Evolutionary conservation across 805 yeast species (phyloP).

Genomic region (Debaryomyces hansenii): DNA sequence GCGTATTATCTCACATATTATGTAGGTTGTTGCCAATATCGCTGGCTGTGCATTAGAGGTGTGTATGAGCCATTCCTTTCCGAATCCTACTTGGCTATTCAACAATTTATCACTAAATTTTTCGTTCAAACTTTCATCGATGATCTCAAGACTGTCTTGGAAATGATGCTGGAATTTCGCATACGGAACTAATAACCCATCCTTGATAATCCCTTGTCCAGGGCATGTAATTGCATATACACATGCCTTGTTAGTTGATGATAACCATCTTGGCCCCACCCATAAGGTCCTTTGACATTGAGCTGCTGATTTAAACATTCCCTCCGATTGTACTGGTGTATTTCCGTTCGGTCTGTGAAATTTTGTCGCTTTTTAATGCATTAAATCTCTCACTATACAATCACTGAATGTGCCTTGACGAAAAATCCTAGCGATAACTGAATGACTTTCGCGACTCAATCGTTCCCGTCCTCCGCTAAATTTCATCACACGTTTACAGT

Average conservation of each 20-base stretch:
- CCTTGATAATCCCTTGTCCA: constrained; percentile 31
- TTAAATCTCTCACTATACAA: too few relatives aligned
- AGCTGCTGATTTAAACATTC: not conserved
- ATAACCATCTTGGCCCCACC: not conserved
- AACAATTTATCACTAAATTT: constrained; percentile 19
- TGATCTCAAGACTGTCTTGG: constrained; percentile 12
- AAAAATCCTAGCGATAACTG: too few relatives aligned
- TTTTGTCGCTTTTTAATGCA: too few relatives aligned
- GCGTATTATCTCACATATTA: constrained; percentile 23
- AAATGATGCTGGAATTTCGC: constrained; percentile 8
- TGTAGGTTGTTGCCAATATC: constrained; percentile 42
- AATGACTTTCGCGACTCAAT: too few relatives aligned
- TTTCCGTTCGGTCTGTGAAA: too few relatives aligned
- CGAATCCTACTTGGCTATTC: constrained; percentile 10
- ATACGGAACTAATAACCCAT: constrained; percentile 22
- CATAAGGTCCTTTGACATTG: too few relatives aligned
- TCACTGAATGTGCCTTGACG: too few relatives aligned
- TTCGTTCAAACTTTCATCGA: constrained; percentile 22
- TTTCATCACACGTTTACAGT: too few relatives aligned
- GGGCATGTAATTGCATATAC: constrained; percentile 33
- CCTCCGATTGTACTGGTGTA: too few relatives aligned
- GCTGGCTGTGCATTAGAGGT: constrained; percentile 58
- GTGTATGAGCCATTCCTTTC: constrained; percentile 20
- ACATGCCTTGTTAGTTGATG: not conserved
- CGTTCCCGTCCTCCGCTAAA: too few relatives aligned